Percentiles rank a stretch among this genome's conserved stretches.
phyloP scores from a whole-genome alignment of 2,329 filamentous ascomycete genomes.

The Colletotrichum australisinense region DNA sequence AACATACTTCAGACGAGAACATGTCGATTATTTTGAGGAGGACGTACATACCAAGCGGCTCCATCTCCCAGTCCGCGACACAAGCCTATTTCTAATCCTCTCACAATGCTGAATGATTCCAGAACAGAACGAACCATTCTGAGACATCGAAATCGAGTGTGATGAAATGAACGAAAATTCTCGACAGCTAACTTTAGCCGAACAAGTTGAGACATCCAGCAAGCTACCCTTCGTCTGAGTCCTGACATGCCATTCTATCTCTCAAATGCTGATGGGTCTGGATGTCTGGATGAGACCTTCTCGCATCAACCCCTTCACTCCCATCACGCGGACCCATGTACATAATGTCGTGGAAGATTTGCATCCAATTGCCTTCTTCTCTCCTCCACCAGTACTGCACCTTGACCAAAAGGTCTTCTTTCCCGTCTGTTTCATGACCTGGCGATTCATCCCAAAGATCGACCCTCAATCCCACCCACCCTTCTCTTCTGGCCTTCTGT shows the following conservation, averaged over 20 bases:
- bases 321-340: slow-evolving; percentile 42
- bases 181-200: not conserved
- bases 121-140: not conserved
- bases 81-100: not conserved
- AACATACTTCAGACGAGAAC: too few relatives aligned
- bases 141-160: not conserved
- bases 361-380: slow-evolving; percentile 37
- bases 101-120: not conserved
- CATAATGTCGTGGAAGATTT: slow-evolving; percentile 44
- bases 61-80: not conserved
- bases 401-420: slow-evolving; percentile 39
- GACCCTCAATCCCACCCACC: slow-evolving; percentile 44
- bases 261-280: not conserved
- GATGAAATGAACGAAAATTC: not conserved
- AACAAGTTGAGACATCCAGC: not conserved
- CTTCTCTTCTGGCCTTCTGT: slow-evolving; percentile 31
- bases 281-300: too few relatives aligned
- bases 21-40: not conserved
- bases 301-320: slow-evolving; percentile 38
- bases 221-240: not conserved
- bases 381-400: slow-evolving; percentile 46
- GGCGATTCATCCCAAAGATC: slow-evolving; percentile 41
- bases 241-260: not conserved
- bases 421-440: not conserved
- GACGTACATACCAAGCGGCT: too few relatives aligned